Conservation (phyloP, 169 alveolate genomes). For the Amoebophrya sp. region DNA sequence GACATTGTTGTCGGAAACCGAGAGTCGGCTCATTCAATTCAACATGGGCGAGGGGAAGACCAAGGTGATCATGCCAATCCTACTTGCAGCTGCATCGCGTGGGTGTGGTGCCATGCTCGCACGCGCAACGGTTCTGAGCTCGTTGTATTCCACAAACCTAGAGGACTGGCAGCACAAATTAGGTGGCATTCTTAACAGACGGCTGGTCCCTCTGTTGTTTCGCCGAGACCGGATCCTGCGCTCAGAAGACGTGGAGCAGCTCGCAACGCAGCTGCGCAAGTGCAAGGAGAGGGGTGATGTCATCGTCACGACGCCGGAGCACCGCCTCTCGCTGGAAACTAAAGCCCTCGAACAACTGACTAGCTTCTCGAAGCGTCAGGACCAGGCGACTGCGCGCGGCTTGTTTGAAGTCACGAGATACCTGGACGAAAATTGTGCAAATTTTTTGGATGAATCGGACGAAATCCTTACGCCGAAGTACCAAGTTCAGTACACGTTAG, state of each 20-base stretch:
- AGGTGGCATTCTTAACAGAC: neutral
- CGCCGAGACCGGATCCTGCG: neutral
- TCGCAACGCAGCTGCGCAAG: neutral
- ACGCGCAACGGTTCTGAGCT: neutral
- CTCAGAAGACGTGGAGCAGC: neutral
- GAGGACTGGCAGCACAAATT: neutral
- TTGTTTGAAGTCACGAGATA: neutral
- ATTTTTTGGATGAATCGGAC: neutral
- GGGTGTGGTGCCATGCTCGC: neutral
- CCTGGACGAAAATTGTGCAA: neutral
- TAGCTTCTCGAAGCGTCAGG: neutral
- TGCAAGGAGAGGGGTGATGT: neutral
- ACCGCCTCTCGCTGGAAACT: neutral
- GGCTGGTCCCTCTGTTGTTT: neutral
- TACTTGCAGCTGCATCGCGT: neutral
- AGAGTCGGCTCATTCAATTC: neutral
- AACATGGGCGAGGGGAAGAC: neutral
- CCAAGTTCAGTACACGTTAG: neutral
- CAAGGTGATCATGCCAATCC: neutral
- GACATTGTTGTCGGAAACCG: neutral
- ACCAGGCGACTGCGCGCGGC: neutral
- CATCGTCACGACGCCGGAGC: neutral
- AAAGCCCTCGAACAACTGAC: neutral
- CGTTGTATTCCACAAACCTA: neutral
- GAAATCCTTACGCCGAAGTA: neutral